These are phyloP conservation scores for Pythium rhizo-oryzae DNA, from an alignment of 352 stramenopile species.

Conservation along the genomic window DNA sequence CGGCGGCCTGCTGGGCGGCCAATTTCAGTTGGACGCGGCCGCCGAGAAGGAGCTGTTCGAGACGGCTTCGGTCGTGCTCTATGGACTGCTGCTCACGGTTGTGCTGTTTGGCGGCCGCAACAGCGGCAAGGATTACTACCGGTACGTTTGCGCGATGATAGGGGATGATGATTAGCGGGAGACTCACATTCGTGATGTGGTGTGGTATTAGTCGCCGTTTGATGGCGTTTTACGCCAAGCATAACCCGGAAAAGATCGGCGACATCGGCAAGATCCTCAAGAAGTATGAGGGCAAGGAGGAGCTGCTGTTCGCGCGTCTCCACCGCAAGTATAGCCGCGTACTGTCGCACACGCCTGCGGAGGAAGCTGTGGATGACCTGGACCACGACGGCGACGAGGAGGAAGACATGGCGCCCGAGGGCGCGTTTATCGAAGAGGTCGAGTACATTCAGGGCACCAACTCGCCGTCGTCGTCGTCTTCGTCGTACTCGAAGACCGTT, in stretches of 20 bases:
- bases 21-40: constrained; percentile 38
- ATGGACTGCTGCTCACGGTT: constrained; percentile 46
- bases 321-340: constrained; percentile 79
- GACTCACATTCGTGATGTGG: background rate
- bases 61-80: constrained; percentile 44
- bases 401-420: constrained; percentile 36
- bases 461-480: constrained; percentile 22
- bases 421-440: constrained; percentile 32
- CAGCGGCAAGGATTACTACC: constrained; percentile 39
- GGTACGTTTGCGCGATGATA: constrained; percentile 33
- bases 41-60: constrained; percentile 53
- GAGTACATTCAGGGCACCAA: constrained; percentile 35
- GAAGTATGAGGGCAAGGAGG: constrained; percentile 80
- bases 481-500: constrained; percentile 16
- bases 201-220: constrained; percentile 45
- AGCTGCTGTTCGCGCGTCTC: constrained; percentile 73
- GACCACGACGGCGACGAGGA: constrained; percentile 56
- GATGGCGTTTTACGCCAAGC: constrained; percentile 68
- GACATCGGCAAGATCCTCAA: constrained; percentile 65
- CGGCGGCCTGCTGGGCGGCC: constrained; percentile 9
- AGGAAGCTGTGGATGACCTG: constrained; percentile 36
- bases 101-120: constrained; percentile 48
- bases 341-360: constrained; percentile 36
- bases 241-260: constrained; percentile 71
- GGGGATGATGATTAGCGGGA: background rate